These are phyloP conservation scores for Tephrocybe rancida DNA, from an alignment of 768 basidiomycete species.

Conservation along the genomic window DNA sequence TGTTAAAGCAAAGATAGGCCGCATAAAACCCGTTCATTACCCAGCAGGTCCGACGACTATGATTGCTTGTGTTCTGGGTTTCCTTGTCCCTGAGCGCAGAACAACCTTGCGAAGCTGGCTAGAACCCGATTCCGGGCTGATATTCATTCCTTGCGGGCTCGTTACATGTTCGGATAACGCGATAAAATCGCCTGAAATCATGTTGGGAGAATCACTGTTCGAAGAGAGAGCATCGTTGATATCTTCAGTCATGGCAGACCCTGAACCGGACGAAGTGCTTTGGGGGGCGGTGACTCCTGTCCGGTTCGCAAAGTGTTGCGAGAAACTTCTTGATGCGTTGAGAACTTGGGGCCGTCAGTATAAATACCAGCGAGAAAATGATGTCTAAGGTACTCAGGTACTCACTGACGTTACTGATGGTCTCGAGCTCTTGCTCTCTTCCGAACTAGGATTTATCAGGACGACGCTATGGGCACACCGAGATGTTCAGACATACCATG, in stretches of 20 bases:
- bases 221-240: conserved; percentile 45
- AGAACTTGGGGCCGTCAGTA: conserved; percentile 32
- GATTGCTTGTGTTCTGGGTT: conserved; percentile 58
- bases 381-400: conserved; percentile 18
- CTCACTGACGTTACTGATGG: conserved; percentile 67
- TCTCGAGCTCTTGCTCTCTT: conserved; percentile 69
- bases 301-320: conserved; percentile 48
- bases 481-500: conserved; percentile 42
- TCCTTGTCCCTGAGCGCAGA: conserved; percentile 41
- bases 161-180: conserved; percentile 18
- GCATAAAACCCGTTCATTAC: conserved; percentile 28
- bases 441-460: conserved; percentile 51
- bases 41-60: conserved; percentile 68
- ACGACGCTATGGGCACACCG: not conserved
- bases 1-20: conserved; percentile 6
- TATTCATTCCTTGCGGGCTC: conserved; percentile 25
- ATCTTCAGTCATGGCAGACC: conserved; percentile 37
- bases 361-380: not conserved
- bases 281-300: conserved; percentile 42
- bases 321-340: conserved; percentile 60
- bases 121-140: conserved; percentile 36
- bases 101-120: conserved; percentile 48
- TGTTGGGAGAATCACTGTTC: conserved; percentile 37
- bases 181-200: not conserved
- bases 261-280: conserved; percentile 31